Percentiles rank a stretch among this genome's conserved stretches.
These are phyloP conservation scores for Solanum lycopersicoides DNA, from an alignment of 257 asterid genomes.

Conservation along the genomic window DNA sequence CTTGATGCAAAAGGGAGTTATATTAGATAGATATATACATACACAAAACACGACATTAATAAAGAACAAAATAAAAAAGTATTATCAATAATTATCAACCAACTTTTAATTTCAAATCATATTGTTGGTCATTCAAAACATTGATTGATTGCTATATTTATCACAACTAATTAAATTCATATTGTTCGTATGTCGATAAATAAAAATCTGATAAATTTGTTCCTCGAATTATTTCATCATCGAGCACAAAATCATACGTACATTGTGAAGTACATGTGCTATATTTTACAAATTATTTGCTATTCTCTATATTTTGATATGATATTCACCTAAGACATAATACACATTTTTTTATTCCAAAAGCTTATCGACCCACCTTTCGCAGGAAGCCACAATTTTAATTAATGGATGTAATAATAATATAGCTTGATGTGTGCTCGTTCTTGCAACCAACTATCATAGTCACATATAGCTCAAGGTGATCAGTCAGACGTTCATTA, in stretches of 20 bases:
- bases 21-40: background rate
- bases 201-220: background rate
- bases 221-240: accelerated
- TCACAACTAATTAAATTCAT: background rate
- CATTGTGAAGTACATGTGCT: background rate
- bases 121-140: background rate
- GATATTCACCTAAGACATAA: no score
- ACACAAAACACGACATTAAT: background rate
- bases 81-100: background rate
- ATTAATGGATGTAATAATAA: background rate
- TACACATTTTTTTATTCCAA: no score
- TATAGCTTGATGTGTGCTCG: background rate
- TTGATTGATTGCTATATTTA: background rate
- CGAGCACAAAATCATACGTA: background rate
- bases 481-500: no score
- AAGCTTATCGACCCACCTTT: no score
- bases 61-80: background rate
- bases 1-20: background rate
- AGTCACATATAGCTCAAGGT: no score
- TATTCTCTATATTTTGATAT: no score
- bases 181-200: background rate
- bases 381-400: background rate
- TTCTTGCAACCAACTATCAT: background rate
- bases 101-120: background rate
- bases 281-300: no score